These are phyloP conservation scores for Zoysia pacifica DNA, from an alignment of 176 grass and related monocot species.

Conservation along the genomic window DNA sequence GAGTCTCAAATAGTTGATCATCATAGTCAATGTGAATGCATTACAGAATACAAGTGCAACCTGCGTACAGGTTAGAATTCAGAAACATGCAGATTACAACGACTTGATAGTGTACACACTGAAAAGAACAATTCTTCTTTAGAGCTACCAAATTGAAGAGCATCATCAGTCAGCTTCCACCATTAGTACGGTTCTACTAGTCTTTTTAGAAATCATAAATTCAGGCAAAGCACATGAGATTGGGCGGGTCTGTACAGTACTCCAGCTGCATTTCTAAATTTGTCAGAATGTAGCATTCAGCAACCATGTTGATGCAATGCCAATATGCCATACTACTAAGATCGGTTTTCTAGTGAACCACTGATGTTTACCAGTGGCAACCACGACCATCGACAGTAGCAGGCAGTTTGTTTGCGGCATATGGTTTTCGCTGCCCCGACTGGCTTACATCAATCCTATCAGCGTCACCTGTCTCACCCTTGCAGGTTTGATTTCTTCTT, in stretches of 20 bases:
- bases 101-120: conserved; percentile 16
- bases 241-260: conserved; percentile 32
- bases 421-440: conserved; percentile 53
- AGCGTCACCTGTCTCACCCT: conserved; percentile 65
- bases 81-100: conserved; percentile 21
- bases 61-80: conserved; percentile 7
- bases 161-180: neutral
- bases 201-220: neutral
- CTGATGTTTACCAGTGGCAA: conserved; percentile 63
- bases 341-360: neutral
- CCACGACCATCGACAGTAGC: conserved; percentile 59
- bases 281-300: conserved; percentile 30
- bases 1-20: neutral
- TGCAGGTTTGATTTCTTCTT: conserved; percentile 79
- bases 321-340: neutral
- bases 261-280: conserved; percentile 30
- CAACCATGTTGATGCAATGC: conserved; percentile 18
- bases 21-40: neutral
- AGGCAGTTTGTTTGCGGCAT: conserved; percentile 59
- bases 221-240: conserved; percentile 30
- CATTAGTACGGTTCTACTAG: neutral
- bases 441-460: conserved; percentile 59
- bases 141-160: neutral
- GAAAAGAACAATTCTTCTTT: neutral
- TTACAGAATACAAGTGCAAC: conserved; percentile 6